phyloP scores from a whole-genome alignment of 2,329 filamentous ascomycete genomes.

The Aspergillus latus region DNA sequence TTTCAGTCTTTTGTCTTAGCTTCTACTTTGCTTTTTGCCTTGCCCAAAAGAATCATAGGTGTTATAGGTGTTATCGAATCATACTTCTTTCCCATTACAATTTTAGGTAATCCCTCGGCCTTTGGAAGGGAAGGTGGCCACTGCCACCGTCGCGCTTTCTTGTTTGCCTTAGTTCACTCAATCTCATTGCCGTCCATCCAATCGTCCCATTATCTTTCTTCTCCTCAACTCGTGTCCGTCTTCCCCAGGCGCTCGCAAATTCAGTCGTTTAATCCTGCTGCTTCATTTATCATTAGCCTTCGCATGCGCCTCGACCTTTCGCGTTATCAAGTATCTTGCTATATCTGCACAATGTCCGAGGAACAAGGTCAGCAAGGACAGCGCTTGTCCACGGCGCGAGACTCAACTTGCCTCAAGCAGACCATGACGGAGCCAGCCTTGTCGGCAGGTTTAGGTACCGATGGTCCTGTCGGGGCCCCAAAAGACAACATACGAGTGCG shows the following conservation, averaged over 20 bases:
- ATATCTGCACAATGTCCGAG: background rate
- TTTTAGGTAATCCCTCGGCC: background rate
- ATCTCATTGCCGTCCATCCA: too few species aligned
- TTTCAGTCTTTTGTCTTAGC: conserved; percentile 4
- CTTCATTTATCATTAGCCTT: background rate
- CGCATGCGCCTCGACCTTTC: background rate
- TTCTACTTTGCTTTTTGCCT: conserved; percentile 13
- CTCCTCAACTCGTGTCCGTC: background rate
- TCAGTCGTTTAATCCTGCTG: conserved; percentile 1
- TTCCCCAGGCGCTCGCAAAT: background rate
- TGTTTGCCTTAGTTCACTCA: background rate
- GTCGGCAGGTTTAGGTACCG: conserved; percentile 29
- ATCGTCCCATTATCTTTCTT: background rate
- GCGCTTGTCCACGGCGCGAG: background rate
- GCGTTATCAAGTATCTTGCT: background rate
- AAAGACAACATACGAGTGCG: conserved; percentile 32
- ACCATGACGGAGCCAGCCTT: conserved; percentile 22
- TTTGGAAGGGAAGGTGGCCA: background rate
- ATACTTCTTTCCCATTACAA: background rate
- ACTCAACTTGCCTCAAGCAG: background rate
- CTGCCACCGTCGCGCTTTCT: conserved; percentile 1
- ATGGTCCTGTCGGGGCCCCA: conserved; percentile 17
- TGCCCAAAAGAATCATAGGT: conserved; percentile 23
- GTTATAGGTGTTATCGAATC: conserved; percentile 27
- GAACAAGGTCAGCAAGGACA: background rate